Evolutionary conservation across 73 alveolate genomes (phyloP).

Genomic region (Paramecium sexaurelia): DNA sequence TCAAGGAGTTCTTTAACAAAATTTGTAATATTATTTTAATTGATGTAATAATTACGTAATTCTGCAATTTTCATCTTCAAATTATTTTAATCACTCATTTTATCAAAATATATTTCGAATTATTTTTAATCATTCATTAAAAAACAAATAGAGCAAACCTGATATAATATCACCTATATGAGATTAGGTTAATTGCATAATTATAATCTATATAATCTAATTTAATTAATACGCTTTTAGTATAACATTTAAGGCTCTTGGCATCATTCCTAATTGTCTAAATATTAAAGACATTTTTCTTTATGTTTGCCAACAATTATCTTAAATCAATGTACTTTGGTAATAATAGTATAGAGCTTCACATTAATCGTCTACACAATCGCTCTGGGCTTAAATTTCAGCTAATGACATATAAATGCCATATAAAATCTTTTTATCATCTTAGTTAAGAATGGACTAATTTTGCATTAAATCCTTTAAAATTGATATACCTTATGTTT

Average conservation of each 20-base stretch:
- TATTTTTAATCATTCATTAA: conserved; percentile 16
- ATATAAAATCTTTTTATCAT: conserved; percentile 5
- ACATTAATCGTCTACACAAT: neutral
- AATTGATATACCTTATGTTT: neutral
- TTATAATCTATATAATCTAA: neutral
- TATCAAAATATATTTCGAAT: neutral
- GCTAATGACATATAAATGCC: conserved; percentile 37
- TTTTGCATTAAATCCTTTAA: neutral
- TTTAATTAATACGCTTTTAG: conserved; percentile 16
- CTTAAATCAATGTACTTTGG: neutral
- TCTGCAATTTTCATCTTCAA: neutral
- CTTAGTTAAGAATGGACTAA: neutral
- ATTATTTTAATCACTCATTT: neutral
- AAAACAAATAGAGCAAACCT: conserved; percentile 5
- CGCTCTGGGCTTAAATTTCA: neutral
- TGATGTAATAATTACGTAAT: neutral
- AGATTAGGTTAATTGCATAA: neutral
- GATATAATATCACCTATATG: neutral
- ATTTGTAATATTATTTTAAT: neutral
- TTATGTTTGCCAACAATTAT: neutral
- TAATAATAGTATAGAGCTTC: conserved; percentile 1
- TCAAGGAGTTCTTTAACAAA: neutral
- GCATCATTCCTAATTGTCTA: conserved; percentile 50
- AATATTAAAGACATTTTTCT: conserved; percentile 32
- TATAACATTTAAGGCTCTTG: conserved; percentile 8